A percentile compares a stretch with the other conserved stretches of the same genome.
Conservation (phyloP, 768 basidiomycete species). For the Auricularia sp. region DNA sequence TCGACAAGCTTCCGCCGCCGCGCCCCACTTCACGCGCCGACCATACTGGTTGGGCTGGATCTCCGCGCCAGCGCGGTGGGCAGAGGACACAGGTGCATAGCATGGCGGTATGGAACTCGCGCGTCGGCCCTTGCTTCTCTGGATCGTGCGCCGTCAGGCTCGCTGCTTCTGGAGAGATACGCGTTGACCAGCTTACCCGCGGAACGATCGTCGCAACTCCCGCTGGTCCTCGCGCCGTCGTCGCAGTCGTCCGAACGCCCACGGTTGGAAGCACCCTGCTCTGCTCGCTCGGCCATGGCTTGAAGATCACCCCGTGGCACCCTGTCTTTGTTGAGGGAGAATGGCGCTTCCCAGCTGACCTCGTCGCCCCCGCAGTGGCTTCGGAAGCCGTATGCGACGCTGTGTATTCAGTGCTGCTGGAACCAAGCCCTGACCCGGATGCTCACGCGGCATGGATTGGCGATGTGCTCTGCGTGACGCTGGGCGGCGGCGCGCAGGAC, state of each 20-base stretch:
- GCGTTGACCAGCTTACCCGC: conserved; percentile 2
- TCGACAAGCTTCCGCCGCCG: conserved; percentile 12
- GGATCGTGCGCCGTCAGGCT: conserved; percentile 5
- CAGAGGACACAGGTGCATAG: background rate
- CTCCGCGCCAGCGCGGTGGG: background rate
- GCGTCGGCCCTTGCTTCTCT: conserved; percentile 9
- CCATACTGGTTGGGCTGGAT: background rate
- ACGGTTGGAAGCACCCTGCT: background rate
- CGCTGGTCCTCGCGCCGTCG: conserved; percentile 2
- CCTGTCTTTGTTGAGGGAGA: conserved; percentile 6
- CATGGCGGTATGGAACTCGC: conserved; percentile 8
- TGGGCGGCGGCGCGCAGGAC: background rate
- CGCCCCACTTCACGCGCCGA: conserved; percentile 3
- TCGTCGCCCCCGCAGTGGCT: background rate
- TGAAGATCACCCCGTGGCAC: conserved; percentile 12
- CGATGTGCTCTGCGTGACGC: background rate
- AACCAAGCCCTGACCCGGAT: conserved; percentile 4
- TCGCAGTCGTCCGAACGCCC: conserved; percentile 4
- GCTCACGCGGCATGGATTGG: conserved; percentile 7
- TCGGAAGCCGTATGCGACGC: background rate
- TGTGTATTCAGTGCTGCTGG: conserved; percentile 11
- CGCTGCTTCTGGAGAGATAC: background rate
- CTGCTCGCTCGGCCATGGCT: conserved; percentile 5
- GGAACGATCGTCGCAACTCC: conserved; percentile 7
- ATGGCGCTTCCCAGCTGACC: conserved; percentile 12